Base-by-base conservation (phyloP, 768 basidiomycete genomes). In the Strobilomyces echinocephalus region DNA sequence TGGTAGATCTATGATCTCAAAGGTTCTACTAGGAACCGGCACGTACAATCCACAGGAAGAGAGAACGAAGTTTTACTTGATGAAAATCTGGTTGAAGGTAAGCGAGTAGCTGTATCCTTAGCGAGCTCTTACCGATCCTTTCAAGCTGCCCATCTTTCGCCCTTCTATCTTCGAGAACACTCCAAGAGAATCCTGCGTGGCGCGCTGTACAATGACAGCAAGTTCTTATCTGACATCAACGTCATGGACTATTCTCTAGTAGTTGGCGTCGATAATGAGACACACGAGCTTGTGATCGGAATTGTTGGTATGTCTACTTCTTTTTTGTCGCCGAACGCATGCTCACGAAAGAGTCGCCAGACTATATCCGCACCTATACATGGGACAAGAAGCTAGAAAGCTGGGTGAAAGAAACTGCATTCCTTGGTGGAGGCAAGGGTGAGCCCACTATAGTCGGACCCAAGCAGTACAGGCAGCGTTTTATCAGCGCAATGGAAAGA, bases 301-400 rank as follows among this genome's bases (percentile, higher is more conserved):
- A 97, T 99, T 36, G 93, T 99, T 50, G 95, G 95, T 88, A 72
- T 64, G 94, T 76, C 35, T 40, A 28, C 11, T 47, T 11, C 20
- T 16, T 8, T 16, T 21, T 30, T 35, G 7, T 21, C 60, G 11
- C 58, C 52, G 15, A 14, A 31, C 21, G 9, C 6, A 5, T 53
- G 44, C 45, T 66, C 43, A 61, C 31, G 18, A 20, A n/a, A n/a
- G 41, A 9, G 35, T 43, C 24, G 3, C 24, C 50, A 95, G 93
- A 97, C 68, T 97, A 93, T 64, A 91, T 95, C 58, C 87, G 94
- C 9, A 94, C 93, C 4, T 95, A 95, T 65, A 95, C 92, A 0
- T 97, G 93, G 93, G 97, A 99, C 74, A 99, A 99, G 75, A 94
- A 93, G 61, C 74, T 99, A 16, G 97, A 98, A 73, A 97, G 87